Base-by-base conservation (phyloP, 768 basidiomycete genomes). In the Lactarius sp. region DNA sequence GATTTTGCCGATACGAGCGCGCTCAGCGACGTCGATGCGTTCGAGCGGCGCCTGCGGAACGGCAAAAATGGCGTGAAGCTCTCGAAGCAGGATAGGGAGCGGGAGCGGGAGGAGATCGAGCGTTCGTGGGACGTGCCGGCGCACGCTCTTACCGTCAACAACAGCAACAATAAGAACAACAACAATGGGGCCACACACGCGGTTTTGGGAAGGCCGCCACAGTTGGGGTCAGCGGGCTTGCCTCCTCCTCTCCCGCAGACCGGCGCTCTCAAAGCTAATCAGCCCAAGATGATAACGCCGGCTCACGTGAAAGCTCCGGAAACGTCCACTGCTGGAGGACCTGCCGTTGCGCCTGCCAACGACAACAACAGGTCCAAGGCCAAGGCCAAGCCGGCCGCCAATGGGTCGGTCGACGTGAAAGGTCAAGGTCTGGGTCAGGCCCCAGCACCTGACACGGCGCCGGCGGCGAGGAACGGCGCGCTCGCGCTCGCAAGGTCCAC, bases 1-100 rank as follows among this genome's bases (percentile, higher is more conserved):
- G 86, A 88, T 71, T 91, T 88, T 69, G 79, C 80, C 6, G 89
- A 90, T 60, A 90, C 81, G 49, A 85, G 86, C 61, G 84, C 86
- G 22, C 72, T 91, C 69, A 88, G 87, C 70, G 85, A 90, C 67
- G 82, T 83, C 2, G 80, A 80, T 53, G 80, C 81, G 10, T 88
- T 87, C 68, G 73, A 74, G 36, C 61, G 60, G 10, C 69, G 69
- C 6, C 64, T 68, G 20, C 68, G 68, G 58, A 71, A 67, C 62
- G 70, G 70, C 61, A 73, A 73, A 65, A 70, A 66, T 47, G 62
- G 70, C 14, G 55, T 39, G 18, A 56, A 61, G 47, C 64, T 68
- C 65, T 74, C 77, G 70, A 72, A 77, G 68, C 69, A 71, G 58
- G 66, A 75, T 57, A 69, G 77, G 65, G 70, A 71, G 62, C 68